Evolutionary conservation across 1,139 yeast genomes (phyloP).

Genomic region (Candida tunisiensis): DNA sequence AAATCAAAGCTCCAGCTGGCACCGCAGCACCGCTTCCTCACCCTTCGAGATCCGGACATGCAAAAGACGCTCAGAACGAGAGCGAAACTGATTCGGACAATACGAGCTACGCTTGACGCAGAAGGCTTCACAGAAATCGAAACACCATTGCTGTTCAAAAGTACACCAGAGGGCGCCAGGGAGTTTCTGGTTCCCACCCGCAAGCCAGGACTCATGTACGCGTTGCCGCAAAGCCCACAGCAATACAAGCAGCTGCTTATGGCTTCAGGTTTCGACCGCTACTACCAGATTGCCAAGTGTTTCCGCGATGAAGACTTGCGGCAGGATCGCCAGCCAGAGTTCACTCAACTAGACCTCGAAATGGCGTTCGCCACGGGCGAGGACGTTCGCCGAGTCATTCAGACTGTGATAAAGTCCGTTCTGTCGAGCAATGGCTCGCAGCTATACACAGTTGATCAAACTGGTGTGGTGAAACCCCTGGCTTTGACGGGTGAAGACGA

Average conservation of each 20-base stretch:
- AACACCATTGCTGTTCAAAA: constrained; percentile 82
- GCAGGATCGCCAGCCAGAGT: constrained; percentile 93
- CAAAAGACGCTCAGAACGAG: constrained; percentile 47
- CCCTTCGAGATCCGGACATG: constrained; percentile 44
- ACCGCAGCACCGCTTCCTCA: constrained; percentile 65
- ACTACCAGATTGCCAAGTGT: constrained; percentile 85
- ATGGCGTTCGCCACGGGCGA: constrained; percentile 64
- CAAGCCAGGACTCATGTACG: constrained; percentile 43
- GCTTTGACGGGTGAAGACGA: neutral
- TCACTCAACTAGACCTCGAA: constrained; percentile 89
- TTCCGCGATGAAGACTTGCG: constrained; percentile 93
- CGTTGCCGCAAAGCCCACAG: constrained; percentile 94
- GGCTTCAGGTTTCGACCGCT: constrained; percentile 81
- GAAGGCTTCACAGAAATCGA: constrained; percentile 62
- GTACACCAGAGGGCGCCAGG: constrained; percentile 97
- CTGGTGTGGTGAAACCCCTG: neutral
- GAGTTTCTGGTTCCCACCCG: constrained; percentile 93
- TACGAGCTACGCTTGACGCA: constrained; percentile 33
- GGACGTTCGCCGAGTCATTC: constrained; percentile 54
- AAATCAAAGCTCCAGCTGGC: constrained; percentile 44
- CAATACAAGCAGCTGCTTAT: constrained; percentile 87
- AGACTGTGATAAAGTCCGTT: constrained; percentile 33
- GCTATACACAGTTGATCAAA: constrained; percentile 1
- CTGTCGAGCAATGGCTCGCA: too few relatives aligned
- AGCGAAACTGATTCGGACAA: constrained; percentile 37